Percentiles rank a stretch among this genome's conserved stretches.
These are phyloP conservation scores for Tolypocladium capitatum DNA, from an alignment of 2,329 filamentous ascomycete genomes.

Conservation along the genomic window DNA sequence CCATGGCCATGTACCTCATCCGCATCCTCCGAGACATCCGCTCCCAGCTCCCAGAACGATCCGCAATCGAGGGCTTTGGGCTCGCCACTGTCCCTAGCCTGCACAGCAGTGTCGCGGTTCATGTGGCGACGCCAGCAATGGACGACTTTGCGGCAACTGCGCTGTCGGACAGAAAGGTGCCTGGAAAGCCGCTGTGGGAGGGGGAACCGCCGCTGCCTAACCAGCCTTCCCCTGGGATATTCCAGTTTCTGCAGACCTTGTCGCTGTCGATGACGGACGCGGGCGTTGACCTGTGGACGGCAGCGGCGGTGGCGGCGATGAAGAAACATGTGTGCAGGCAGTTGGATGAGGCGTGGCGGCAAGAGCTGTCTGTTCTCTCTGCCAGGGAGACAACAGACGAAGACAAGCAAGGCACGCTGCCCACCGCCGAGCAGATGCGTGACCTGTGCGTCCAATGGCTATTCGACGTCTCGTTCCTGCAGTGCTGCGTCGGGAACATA, in stretches of 20 bases:
- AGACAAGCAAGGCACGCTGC: not conserved
- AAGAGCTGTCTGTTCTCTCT: conserved; percentile 21
- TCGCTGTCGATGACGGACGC: conserved; percentile 52
- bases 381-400: conserved; percentile 7
- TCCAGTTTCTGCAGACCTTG: conserved; percentile 56
- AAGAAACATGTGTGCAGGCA: conserved; percentile 43
- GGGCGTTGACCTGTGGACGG: conserved; percentile 74
- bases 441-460: conserved; percentile 47
- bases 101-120: conserved; percentile 45
- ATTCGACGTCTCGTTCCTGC: conserved; percentile 44
- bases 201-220: conserved; percentile 60
- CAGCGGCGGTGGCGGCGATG: conserved; percentile 46
- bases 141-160: conserved; percentile 29
- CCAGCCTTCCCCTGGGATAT: conserved; percentile 63
- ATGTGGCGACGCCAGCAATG: conserved; percentile 37
- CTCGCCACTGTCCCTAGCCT: conserved; percentile 48
- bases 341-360: conserved; percentile 36
- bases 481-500: conserved; percentile 26
- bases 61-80: conserved; percentile 41
- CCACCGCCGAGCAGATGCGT: conserved; percentile 14
- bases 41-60: conserved; percentile 44
- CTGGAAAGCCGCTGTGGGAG: conserved; percentile 65
- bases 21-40: conserved; percentile 65
- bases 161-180: conserved; percentile 33
- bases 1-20: conserved; percentile 52